Conservation (phyloP, 1,139 yeast species). For the Kurtzmaniella quercitrusa region DNA sequence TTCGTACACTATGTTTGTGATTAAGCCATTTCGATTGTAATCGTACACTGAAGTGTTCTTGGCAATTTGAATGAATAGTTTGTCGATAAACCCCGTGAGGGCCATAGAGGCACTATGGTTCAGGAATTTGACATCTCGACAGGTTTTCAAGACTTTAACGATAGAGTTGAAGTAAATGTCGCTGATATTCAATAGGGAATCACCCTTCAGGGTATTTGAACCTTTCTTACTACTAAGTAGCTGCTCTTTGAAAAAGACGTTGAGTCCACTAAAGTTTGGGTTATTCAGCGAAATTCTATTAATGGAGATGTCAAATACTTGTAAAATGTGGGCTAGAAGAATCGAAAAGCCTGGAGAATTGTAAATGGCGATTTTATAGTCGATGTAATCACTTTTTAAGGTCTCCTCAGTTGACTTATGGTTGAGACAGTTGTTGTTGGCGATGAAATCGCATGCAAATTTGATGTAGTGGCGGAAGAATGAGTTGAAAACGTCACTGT, state of each 20-base stretch:
- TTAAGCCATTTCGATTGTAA: constrained; percentile 36
- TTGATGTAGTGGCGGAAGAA: constrained; percentile 64
- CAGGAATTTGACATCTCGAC: constrained; percentile 41
- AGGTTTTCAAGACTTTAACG: constrained; percentile 39
- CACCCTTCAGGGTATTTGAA: background rate
- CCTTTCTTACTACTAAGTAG: background rate
- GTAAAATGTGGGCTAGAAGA: constrained; percentile 34
- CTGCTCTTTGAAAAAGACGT: constrained; percentile 5
- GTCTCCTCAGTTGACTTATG: background rate
- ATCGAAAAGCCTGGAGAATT: constrained; percentile 34
- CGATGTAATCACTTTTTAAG: background rate
- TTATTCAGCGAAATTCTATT: constrained; percentile 24
- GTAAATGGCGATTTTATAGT: constrained; percentile 9
- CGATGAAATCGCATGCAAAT: constrained; percentile 10
- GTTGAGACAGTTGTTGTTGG: constrained; percentile 7
- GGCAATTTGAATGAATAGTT: constrained; percentile 33
- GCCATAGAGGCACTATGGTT: constrained; percentile 11
- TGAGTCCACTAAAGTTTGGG: constrained; percentile 6
- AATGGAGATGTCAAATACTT: constrained; percentile 33
- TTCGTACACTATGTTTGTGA: constrained; percentile 44
- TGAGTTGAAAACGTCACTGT: constrained; percentile 67
- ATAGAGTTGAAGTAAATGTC: constrained; percentile 36
- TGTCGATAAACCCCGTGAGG: constrained; percentile 25
- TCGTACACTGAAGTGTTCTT: constrained; percentile 43
- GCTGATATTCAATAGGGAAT: constrained; percentile 10